Base-by-base conservation (phyloP, 2,329 filamentous ascomycete genomes). In the Cladorrhinum sp. region DNA sequence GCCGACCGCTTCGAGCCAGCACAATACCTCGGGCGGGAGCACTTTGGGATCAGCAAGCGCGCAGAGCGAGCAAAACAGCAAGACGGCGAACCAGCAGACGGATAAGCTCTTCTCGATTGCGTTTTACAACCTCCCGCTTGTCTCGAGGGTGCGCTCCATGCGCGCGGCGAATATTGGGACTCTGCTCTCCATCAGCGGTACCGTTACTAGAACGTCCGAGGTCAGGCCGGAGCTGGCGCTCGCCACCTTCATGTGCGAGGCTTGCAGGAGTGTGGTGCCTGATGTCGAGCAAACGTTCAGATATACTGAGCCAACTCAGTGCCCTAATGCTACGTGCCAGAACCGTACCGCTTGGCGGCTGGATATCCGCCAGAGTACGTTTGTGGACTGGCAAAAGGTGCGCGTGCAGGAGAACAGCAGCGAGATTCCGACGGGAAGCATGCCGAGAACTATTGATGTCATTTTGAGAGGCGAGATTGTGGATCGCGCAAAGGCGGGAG, bases 351-450 rank as follows among this genome's bases (percentile, higher is more conserved):
- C 90, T n/a, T 99, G 95, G 95, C 87, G 92, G 66, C 78, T 99
- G n/a, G 93, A 99, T 69, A 97, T 99, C 70, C 85, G 92, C 49
- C 93, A 96, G 74, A 97, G 93, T 74, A 98, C 93, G 0, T 99
- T 99, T 73, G 90, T 99, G 63, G 95, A 99, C 77, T 99, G 95
- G 95, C 95, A 99, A 73, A 98, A 98, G 74, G 92, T 98, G 23
- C 90, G 96, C 64, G 92, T 98, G 63, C 95, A 99, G 76, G 95
- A 99, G 76, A 99, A 98, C 78, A 96, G 92, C 67, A 93, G 93
- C 3, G 95, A 99, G 73, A 99, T 99, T 38, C 95, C 95, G 0
- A 99, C 95, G 0, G 95, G 95, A 58, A 97, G 93, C 77, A 99
- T 99, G 95, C 95, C 95, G 23, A 85, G 95, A 62, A 99, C 95